phyloP scores from a whole-genome alignment of 352 stramenopile species.

The Pythium brachiatum region DNA sequence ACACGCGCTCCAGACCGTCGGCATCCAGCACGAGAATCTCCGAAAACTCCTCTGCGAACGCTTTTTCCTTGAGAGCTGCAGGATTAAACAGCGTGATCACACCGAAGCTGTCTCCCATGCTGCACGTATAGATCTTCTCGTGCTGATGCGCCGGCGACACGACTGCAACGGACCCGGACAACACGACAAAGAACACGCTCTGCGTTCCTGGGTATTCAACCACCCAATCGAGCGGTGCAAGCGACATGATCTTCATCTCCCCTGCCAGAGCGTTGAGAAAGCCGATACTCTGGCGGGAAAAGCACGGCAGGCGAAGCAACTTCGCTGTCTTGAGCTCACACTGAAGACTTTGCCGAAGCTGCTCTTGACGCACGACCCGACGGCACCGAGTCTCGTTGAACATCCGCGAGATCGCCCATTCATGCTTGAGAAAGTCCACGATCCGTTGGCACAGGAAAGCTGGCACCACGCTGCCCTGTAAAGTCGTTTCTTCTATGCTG shows the following conservation, averaged over 20 bases:
- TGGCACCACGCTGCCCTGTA: conserved; percentile 12
- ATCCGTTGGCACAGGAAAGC: conserved; percentile 21
- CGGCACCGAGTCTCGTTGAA: conserved; percentile 23
- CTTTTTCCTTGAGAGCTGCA: conserved; percentile 17
- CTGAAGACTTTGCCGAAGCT: conserved; percentile 24
- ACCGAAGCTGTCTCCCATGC: conserved; percentile 23
- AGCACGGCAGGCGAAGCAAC: conserved; percentile 23
- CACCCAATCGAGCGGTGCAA: conserved; percentile 32
- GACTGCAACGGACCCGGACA: conserved; percentile 19
- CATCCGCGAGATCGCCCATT: conserved; percentile 14
- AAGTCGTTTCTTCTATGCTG: neutral
- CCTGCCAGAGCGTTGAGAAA: conserved; percentile 29
- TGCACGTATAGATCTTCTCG: conserved; percentile 21
- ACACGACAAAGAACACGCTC: conserved; percentile 25
- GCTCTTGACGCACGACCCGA: conserved; percentile 24
- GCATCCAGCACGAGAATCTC: conserved; percentile 19
- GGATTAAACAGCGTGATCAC: conserved; percentile 28
- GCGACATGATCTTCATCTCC: conserved; percentile 22
- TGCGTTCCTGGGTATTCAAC: conserved; percentile 29
- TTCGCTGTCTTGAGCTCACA: conserved; percentile 28
- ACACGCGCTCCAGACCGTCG: conserved; percentile 13
- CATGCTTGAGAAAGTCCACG: conserved; percentile 19
- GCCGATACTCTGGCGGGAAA: conserved; percentile 27
- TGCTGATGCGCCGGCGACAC: conserved; percentile 7
- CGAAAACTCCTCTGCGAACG: conserved; percentile 29